A percentile compares a stretch with the other conserved stretches of the same genome.
phyloP scores from a whole-genome alignment of 2,329 filamentous ascomycete species.

The Neonectria neomacrospora region DNA sequence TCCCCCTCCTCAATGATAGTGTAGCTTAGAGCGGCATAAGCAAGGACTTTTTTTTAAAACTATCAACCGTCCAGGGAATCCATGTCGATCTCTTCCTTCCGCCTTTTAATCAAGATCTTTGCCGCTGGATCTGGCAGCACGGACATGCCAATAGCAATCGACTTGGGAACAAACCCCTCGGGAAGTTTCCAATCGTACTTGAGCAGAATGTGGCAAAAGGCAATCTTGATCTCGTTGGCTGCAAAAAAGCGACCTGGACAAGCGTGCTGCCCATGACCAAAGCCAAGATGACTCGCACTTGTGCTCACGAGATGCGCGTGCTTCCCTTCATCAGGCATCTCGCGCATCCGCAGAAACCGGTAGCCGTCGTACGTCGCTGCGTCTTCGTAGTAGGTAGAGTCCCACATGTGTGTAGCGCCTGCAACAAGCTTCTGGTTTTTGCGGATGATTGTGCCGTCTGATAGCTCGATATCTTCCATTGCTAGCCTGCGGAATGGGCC shows the following conservation, averaged over 20 bases:
- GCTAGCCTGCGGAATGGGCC: neutral
- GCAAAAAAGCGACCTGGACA: constrained; percentile 67
- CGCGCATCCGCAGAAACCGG: constrained; percentile 55
- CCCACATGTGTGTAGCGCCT: neutral
- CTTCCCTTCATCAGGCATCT: constrained; percentile 47
- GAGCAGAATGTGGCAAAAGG: constrained; percentile 58
- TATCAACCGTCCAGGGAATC: neutral
- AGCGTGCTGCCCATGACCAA: constrained; percentile 66
- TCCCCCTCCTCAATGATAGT: neutral
- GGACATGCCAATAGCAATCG: neutral
- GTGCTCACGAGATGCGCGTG: constrained; percentile 60
- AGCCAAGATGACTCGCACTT: constrained; percentile 58
- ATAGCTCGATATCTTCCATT: neutral
- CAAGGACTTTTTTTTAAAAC: neutral
- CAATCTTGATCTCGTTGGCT: constrained; percentile 63
- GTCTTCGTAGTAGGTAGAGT: neutral
- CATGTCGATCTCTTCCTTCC: neutral
- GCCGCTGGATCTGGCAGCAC: neutral
- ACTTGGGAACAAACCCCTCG: neutral
- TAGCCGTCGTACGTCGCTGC: constrained; percentile 51
- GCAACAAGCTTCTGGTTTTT: neutral
- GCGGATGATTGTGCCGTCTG: neutral
- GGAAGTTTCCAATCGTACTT: constrained; percentile 56
- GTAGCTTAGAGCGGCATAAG: neutral
- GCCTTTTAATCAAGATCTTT: neutral